These are phyloP conservation scores for Globisporangium takayamanum DNA, from an alignment of 352 stramenopile species.

Conservation along the genomic window DNA sequence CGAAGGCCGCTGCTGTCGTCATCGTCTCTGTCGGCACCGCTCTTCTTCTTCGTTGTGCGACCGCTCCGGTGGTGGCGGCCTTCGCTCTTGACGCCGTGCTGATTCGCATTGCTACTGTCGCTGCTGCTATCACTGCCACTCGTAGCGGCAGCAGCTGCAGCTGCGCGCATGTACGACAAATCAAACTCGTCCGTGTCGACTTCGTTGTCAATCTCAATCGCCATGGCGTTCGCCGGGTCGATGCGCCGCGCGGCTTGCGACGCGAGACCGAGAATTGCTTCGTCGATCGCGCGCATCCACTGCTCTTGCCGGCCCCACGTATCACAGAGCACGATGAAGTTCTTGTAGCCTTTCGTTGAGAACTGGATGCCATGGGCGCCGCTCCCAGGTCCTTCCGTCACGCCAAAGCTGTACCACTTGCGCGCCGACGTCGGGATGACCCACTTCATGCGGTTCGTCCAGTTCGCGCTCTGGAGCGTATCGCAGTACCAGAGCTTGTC, in stretches of 20 bases:
- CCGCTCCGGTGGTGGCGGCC: not conserved
- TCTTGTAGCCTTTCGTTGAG: slow-evolving; percentile 86
- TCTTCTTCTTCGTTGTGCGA: not conserved
- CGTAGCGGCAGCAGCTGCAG: slow-evolving; percentile 11
- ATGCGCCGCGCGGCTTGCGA: slow-evolving; percentile 55
- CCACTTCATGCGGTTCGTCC: slow-evolving; percentile 87
- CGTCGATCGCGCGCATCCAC: slow-evolving; percentile 82
- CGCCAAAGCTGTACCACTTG: slow-evolving; percentile 86
- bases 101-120: slow-evolving; percentile 13
- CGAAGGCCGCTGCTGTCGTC: slow-evolving; percentile 6
- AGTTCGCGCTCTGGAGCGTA: slow-evolving; percentile 76
- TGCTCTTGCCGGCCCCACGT: slow-evolving; percentile 84
- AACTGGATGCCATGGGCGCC: slow-evolving; percentile 84
- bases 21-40: slow-evolving; percentile 7
- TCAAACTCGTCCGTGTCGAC: slow-evolving; percentile 76
- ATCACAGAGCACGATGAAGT: slow-evolving; percentile 80
- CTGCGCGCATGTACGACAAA: slow-evolving; percentile 31
- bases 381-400: slow-evolving; percentile 68
- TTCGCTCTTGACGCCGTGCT: slow-evolving; percentile 8
- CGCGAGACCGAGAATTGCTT: slow-evolving; percentile 59
- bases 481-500: slow-evolving; percentile 88
- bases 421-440: slow-evolving; percentile 80
- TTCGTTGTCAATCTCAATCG: slow-evolving; percentile 88
- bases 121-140: slow-evolving; percentile 17
- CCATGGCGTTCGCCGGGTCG: slow-evolving; percentile 62